phyloP scores from a whole-genome alignment of 768 basidiomycete species.

The Hysterangium stoloniferum region DNA sequence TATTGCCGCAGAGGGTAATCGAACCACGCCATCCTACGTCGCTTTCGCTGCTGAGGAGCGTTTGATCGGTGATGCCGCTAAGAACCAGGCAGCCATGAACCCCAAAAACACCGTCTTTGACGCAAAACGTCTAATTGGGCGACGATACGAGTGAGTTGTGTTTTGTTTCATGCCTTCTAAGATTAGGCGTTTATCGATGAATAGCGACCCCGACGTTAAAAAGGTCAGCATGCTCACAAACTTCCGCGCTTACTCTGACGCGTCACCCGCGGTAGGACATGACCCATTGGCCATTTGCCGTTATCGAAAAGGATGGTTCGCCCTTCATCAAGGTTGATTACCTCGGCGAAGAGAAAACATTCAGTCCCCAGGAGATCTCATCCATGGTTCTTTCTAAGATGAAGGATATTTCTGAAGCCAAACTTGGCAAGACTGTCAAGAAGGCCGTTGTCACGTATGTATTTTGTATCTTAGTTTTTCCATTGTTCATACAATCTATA shows the following conservation, averaged over 20 bases:
- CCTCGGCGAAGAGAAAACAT: conserved; percentile 89
- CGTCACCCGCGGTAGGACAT: conserved; percentile 57
- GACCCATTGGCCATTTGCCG: conserved; percentile 95
- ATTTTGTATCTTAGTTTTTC: conserved; percentile 8
- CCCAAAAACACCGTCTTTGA: conserved; percentile 98
- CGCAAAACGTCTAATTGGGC: conserved; percentile 97
- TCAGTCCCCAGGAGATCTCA: conserved; percentile 99
- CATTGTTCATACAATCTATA: background rate
- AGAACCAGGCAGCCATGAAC: conserved; percentile 99
- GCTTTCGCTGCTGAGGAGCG: conserved; percentile 96
- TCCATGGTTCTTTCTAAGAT: conserved; percentile 99
- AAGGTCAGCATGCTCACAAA: conserved; percentile 41
- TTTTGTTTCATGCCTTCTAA: background rate
- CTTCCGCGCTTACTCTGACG: conserved; percentile 8
- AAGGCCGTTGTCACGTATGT: conserved; percentile 97
- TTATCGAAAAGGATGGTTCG: conserved; percentile 94
- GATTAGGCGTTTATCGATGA: background rate
- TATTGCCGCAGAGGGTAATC: conserved; percentile 74
- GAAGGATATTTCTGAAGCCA: conserved; percentile 99
- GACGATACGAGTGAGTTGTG: conserved; percentile 77
- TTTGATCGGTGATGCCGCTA: conserved; percentile 97
- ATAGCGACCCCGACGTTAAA: conserved; percentile 89
- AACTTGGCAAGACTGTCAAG: conserved; percentile 96
- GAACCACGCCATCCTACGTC: conserved; percentile 98
- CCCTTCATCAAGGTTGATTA: conserved; percentile 96